Percentiles rank a stretch among this genome's conserved stretches.
phyloP scores from a whole-genome alignment of 495 filamentous ascomycete species.

The Penicillium samsonianum region DNA sequence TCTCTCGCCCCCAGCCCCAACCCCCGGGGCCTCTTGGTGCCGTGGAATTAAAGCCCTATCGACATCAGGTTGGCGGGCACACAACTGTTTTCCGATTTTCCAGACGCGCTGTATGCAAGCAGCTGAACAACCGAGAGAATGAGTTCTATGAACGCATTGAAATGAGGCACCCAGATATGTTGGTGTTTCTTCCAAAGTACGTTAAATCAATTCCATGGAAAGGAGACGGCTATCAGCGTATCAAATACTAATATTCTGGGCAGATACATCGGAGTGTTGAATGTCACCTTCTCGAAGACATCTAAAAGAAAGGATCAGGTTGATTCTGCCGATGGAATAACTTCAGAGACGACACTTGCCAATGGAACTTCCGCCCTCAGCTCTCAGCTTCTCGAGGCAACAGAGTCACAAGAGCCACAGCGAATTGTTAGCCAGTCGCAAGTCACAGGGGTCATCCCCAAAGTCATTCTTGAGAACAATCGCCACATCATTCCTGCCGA shows the following conservation, averaged over 20 bases:
- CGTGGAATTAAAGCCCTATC: slow-evolving; percentile 94
- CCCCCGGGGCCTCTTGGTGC: slow-evolving; percentile 72
- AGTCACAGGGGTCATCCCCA: slow-evolving; percentile 66
- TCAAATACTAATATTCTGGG: slow-evolving; percentile 39
- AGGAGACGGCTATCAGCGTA: background rate
- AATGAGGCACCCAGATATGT: slow-evolving; percentile 79
- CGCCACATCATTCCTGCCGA: slow-evolving; percentile 90
- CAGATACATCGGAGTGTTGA: slow-evolving; percentile 92
- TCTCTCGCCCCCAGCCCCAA: slow-evolving; percentile 33
- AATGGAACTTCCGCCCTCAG: slow-evolving; percentile 22
- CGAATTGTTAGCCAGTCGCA: slow-evolving; percentile 82
- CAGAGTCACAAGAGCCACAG: slow-evolving; percentile 54
- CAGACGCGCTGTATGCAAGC: slow-evolving; percentile 91
- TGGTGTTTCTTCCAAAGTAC: slow-evolving; percentile 90
- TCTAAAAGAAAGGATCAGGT: slow-evolving; percentile 59
- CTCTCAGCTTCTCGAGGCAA: slow-evolving; percentile 22
- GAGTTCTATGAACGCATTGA: slow-evolving; percentile 98
- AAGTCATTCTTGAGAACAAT: slow-evolving; percentile 94
- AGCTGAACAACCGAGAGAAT: slow-evolving; percentile 95
- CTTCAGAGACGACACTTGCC: slow-evolving; percentile 20
- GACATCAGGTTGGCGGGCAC: slow-evolving; percentile 95
- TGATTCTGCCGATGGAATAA: slow-evolving; percentile 25
- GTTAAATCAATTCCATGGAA: slow-evolving; percentile 26
- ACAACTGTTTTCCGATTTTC: slow-evolving; percentile 96
- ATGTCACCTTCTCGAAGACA: slow-evolving; percentile 92